phyloP scores from a whole-genome alignment of 2,329 filamentous ascomycete species.

The Diaporthe batatas region DNA sequence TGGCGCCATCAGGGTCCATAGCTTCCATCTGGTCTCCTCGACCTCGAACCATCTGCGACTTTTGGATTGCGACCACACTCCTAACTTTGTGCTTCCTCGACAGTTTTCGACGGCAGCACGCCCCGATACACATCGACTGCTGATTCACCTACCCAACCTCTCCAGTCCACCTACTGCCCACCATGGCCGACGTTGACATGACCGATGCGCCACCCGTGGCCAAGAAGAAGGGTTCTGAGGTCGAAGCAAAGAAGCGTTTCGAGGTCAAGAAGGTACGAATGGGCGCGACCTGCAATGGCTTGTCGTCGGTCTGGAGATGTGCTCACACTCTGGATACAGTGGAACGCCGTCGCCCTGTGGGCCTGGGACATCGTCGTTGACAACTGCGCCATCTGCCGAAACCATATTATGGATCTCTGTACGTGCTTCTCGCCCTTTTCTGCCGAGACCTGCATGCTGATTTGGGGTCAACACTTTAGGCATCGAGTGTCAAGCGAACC shows the following conservation, averaged over 20 bases:
- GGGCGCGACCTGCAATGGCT: not conserved
- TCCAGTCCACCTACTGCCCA: constrained; percentile 39
- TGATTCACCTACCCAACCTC: not conserved
- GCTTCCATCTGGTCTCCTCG: constrained; percentile 6
- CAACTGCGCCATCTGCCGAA: constrained; percentile 99
- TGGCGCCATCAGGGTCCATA: constrained; percentile 30
- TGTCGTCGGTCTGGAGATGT: not conserved
- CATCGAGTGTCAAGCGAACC: constrained; percentile 99
- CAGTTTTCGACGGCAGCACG: not conserved
- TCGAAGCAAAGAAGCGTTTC: constrained; percentile 90
- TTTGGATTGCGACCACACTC: not conserved
- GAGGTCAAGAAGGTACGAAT: constrained; percentile 93
- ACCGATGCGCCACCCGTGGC: constrained; percentile 79
- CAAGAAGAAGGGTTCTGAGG: constrained; percentile 63
- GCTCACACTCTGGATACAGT: constrained; percentile 65
- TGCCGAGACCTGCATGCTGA: not conserved
- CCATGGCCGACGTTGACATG: constrained; percentile 98
- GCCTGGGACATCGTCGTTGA: constrained; percentile 99
- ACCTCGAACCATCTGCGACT: constrained; percentile 2
- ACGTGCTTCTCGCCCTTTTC: constrained; percentile 52
- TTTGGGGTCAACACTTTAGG: constrained; percentile 61
- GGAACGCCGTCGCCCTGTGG: constrained; percentile 98
- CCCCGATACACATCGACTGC: constrained; percentile 3
- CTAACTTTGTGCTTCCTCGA: constrained; percentile 25
- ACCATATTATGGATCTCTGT: constrained; percentile 99